A percentile compares a stretch with the other conserved stretches of the same genome.
These are phyloP conservation scores for Trichoderma sp. DNA, from an alignment of 2,329 filamentous ascomycete species.

Conservation along the genomic window DNA sequence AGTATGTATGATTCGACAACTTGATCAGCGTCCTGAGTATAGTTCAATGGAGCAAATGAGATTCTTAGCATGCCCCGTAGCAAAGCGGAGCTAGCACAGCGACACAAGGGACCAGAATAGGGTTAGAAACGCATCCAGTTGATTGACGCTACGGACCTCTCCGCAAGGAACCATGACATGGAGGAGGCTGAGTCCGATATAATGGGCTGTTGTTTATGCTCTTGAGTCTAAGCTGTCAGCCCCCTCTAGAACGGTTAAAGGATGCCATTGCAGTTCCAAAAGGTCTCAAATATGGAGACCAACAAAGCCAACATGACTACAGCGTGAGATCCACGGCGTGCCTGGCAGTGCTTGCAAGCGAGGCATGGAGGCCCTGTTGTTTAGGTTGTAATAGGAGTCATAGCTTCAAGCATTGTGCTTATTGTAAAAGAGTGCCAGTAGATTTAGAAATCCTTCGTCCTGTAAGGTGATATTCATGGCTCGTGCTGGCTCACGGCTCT, in stretches of 20 bases:
- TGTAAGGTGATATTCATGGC: not conserved
- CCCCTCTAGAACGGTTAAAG: not conserved
- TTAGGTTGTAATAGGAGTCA: not conserved
- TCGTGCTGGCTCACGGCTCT: not conserved
- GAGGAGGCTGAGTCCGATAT: not conserved
- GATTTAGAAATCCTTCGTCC: not conserved
- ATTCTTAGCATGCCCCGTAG: not conserved
- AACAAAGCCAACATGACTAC: not conserved
- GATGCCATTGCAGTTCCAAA: not conserved
- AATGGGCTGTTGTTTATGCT: constrained; percentile 7
- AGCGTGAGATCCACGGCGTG: not conserved
- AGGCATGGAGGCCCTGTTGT: not conserved
- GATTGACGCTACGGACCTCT: constrained; percentile 1
- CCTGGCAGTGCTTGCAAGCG: constrained; percentile 3
- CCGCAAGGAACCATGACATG: not conserved
- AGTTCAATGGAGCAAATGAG: not conserved
- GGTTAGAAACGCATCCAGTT: not conserved
- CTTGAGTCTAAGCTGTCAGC: not conserved
- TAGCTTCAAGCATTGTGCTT: not conserved
- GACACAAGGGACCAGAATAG: not conserved
- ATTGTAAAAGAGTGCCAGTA: not conserved
- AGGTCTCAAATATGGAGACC: not conserved
- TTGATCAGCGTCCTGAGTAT: not conserved
- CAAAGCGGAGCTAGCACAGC: not conserved
- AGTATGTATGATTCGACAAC: not conserved